Evolutionary conservation across 1,284 basidiomycete species (phyloP).

Genomic region (Ustilago nuda): DNA sequence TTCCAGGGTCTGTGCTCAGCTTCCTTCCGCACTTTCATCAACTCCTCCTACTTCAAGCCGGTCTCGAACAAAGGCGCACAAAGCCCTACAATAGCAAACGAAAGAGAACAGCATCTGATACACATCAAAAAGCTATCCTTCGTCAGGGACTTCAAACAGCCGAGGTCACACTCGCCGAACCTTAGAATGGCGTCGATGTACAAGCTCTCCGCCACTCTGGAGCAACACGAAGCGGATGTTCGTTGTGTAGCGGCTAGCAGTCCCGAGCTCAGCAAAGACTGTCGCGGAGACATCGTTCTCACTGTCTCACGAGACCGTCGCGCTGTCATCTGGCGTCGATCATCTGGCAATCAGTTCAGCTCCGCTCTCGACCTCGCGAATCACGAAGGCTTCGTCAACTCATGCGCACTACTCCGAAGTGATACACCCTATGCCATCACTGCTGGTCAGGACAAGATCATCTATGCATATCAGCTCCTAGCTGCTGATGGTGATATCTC

Average conservation of each 20-base stretch:
- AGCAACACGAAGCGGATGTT: constrained; percentile 61
- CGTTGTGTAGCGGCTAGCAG: constrained; percentile 54
- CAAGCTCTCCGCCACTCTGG: constrained; percentile 55
- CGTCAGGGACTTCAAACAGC: background rate
- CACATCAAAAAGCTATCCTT: background rate
- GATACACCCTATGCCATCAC: constrained; percentile 49
- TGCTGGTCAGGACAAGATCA: constrained; percentile 64
- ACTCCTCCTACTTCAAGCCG: background rate
- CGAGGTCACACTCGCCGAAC: background rate
- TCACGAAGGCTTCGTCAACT: constrained; percentile 66
- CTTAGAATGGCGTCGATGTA: constrained; percentile 28
- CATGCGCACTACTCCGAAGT: constrained; percentile 38
- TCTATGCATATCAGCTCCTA: constrained; percentile 60
- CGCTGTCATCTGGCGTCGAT: constrained; percentile 51
- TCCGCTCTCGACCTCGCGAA: constrained; percentile 41
- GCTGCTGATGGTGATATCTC: constrained; percentile 18
- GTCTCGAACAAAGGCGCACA: background rate
- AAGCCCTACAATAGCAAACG: background rate
- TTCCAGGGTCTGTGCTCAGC: background rate
- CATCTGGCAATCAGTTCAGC: constrained; percentile 48
- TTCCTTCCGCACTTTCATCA: constrained; percentile 8
- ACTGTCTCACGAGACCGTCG: constrained; percentile 57
- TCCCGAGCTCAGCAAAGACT: constrained; percentile 28
- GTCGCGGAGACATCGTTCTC: constrained; percentile 44
- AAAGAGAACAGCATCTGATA: background rate